A percentile compares a stretch with the other conserved stretches of the same genome.
phyloP scores from a whole-genome alignment of 345 rosid species.

The Rhodamnia argentea region DNA sequence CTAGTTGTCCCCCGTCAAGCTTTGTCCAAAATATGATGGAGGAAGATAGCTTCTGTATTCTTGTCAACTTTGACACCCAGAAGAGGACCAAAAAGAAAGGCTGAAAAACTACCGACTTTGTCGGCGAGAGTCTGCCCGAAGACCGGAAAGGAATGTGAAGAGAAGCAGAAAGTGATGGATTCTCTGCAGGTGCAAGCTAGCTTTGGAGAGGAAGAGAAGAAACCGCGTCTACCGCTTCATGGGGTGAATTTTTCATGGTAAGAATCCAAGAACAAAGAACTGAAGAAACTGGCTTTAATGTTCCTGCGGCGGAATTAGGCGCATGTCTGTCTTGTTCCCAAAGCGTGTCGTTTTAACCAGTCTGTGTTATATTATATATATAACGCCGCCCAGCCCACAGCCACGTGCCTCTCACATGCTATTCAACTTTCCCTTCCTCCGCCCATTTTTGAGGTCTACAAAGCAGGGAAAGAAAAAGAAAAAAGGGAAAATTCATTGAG shows the following conservation, averaged over 20 bases:
- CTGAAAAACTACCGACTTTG: background rate
- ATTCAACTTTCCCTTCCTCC: background rate
- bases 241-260: background rate
- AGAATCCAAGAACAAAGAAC: background rate
- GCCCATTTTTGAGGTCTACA: background rate
- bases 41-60: background rate
- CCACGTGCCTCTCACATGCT: conserved; percentile 22
- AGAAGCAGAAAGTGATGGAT: background rate
- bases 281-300: background rate
- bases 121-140: background rate
- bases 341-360: background rate
- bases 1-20: background rate
- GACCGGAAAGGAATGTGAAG: background rate
- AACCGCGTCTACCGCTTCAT: conserved; percentile 11
- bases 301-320: background rate
- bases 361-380: background rate
- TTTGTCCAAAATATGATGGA: background rate
- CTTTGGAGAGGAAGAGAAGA: conserved; percentile 11
- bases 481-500: background rate
- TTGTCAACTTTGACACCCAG: background rate
- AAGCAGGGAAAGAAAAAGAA: background rate
- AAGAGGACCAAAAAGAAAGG: background rate
- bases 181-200: conserved; percentile 1
- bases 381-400: conserved; percentile 12
- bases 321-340: background rate